A percentile compares a stretch with the other conserved stretches of the same genome.
Evolutionary conservation across 495 filamentous ascomycete species (phyloP).

Genomic region (Podospora australis): DNA sequence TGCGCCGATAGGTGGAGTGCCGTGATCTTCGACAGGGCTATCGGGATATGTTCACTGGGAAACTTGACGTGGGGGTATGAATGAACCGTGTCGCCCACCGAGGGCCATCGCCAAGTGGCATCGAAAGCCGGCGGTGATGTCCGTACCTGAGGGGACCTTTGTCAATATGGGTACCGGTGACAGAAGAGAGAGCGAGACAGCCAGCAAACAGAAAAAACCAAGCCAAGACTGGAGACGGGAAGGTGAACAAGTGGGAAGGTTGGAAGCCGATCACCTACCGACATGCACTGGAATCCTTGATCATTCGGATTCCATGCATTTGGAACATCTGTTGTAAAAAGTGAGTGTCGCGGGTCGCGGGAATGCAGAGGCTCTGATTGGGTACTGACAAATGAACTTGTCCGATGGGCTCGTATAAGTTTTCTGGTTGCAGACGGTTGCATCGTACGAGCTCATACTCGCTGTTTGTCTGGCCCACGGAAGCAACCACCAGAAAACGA

Average conservation of each 20-base stretch:
- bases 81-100: slow-evolving; percentile 17
- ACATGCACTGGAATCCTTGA: slow-evolving; percentile 23
- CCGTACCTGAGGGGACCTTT: slow-evolving; percentile 16
- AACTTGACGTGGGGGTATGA: slow-evolving; percentile 31
- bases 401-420: slow-evolving; percentile 19
- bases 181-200: not conserved
- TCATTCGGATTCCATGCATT: slow-evolving; percentile 27
- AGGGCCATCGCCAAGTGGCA: slow-evolving; percentile 25
- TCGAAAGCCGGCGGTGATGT: slow-evolving; percentile 25
- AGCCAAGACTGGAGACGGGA: slow-evolving; percentile 4
- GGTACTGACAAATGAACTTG: slow-evolving; percentile 20
- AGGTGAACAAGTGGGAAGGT: not conserved
- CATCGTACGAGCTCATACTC: slow-evolving; percentile 13
- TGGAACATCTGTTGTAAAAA: slow-evolving; percentile 11
- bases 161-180: slow-evolving; percentile 1
- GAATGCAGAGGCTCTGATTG: not conserved
- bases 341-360: not conserved
- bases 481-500: slow-evolving; percentile 12
- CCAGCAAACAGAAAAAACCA: not conserved
- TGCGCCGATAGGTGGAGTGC: slow-evolving; percentile 17
- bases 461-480: slow-evolving; percentile 9
- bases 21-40: slow-evolving; percentile 26
- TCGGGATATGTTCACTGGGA: slow-evolving; percentile 14
- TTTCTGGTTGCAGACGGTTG: slow-evolving; percentile 18
- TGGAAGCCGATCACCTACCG: slow-evolving; percentile 15